phyloP scores from a whole-genome alignment of 768 basidiomycete species.

The Boletellus sp. region DNA sequence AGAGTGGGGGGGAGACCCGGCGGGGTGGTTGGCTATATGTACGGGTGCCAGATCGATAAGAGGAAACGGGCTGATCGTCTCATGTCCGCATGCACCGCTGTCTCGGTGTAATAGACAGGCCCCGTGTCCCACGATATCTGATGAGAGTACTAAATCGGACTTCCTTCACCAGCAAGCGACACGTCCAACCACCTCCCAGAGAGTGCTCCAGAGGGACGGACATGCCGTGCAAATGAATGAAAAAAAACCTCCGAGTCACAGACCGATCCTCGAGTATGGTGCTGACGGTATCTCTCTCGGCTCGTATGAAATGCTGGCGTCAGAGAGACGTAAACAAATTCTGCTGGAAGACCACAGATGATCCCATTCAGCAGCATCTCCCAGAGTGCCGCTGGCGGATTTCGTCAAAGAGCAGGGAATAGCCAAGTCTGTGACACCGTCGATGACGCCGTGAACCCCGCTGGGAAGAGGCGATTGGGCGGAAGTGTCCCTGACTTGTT shows the following conservation, averaged over 20 bases:
- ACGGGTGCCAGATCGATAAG: constrained; percentile 25
- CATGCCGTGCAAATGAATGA: constrained; percentile 9
- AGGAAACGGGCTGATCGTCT: constrained; percentile 6
- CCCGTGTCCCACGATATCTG: neutral
- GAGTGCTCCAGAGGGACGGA: neutral
- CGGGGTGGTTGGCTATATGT: constrained; percentile 5
- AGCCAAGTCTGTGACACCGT: constrained; percentile 70
- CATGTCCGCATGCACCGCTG: neutral
- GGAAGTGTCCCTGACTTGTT: constrained; percentile 92
- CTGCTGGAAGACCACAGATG: constrained; percentile 4
- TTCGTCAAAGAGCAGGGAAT: constrained; percentile 40
- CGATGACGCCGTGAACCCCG: constrained; percentile 96
- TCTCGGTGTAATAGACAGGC: neutral
- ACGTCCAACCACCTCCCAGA: no score
- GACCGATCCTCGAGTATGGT: neutral
- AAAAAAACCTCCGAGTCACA: no score
- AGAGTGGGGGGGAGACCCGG: neutral
- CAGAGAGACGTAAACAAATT: constrained; percentile 5
- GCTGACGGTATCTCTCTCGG: neutral
- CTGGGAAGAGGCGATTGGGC: constrained; percentile 99
- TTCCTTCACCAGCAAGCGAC: neutral
- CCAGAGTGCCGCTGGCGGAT: constrained; percentile 57
- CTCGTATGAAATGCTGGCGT: neutral
- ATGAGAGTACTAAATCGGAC: constrained; percentile 18
- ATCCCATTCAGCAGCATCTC: constrained; percentile 64